phyloP scores from a whole-genome alignment of 306 rosid genomes.

The Rosa lucieae region DNA sequence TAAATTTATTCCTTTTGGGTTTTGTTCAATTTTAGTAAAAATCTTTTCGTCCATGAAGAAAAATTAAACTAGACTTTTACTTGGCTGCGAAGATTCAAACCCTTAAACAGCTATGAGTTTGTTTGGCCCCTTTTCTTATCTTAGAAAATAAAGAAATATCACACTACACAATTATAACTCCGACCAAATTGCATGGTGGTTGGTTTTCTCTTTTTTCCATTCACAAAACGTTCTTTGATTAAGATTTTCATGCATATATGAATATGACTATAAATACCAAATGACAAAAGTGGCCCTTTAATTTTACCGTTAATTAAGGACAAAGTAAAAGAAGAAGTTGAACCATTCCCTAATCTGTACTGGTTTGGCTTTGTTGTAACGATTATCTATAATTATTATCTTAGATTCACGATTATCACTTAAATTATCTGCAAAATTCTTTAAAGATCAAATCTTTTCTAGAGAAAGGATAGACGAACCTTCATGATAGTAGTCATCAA shows the following conservation, averaged over 20 bases:
- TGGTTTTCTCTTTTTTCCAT: slow-evolving; percentile 30
- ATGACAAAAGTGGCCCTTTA: not conserved
- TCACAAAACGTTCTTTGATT: slow-evolving; percentile 3
- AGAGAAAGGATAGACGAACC: not conserved
- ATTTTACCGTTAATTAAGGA: not conserved
- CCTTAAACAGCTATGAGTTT: slow-evolving; percentile 27
- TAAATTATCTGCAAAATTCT: not conserved
- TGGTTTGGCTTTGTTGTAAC: not conserved
- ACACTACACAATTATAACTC: slow-evolving; percentile 11
- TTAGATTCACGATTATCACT: not conserved
- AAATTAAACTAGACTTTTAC: slow-evolving; percentile 7
- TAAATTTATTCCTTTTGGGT: not conserved
- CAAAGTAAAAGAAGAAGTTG: not conserved
- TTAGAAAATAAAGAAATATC: slow-evolving; percentile 39
- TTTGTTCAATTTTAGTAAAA: slow-evolving; percentile 12
- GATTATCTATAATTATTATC: not conserved
- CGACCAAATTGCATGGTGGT: slow-evolving; percentile 40
- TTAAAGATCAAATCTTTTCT: not conserved
- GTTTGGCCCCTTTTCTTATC: slow-evolving; percentile 24
- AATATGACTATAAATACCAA: slow-evolving; percentile 18
- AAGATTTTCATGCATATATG: slow-evolving; percentile 26
- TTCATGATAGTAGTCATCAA: not conserved
- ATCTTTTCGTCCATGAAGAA: not conserved
- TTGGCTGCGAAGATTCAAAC: slow-evolving; percentile 35
- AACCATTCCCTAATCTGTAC: not conserved